phyloP scores from a whole-genome alignment of 2,329 filamentous ascomycete genomes.

The Nemania abortiva region DNA sequence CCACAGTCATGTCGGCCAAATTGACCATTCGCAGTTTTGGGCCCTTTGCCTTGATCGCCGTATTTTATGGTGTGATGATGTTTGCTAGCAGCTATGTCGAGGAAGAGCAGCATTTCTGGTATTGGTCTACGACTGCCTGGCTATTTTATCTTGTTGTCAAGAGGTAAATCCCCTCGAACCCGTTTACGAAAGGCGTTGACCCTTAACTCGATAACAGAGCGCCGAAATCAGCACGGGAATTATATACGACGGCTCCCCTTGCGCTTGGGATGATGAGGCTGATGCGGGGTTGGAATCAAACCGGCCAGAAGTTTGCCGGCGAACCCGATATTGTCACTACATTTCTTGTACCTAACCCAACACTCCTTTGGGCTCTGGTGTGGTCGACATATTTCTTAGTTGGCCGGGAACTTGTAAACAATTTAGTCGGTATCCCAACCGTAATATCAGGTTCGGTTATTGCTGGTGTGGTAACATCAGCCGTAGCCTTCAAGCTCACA shows the following conservation, averaged over 20 bases:
- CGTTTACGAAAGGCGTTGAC: neutral
- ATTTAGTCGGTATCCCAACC: constrained; percentile 58
- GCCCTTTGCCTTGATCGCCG: constrained; percentile 64
- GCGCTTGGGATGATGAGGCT: constrained; percentile 74
- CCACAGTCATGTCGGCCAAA: constrained; percentile 49
- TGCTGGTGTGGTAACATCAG: constrained; percentile 61
- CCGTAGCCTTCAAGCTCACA: constrained; percentile 87
- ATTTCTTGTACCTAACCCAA: constrained; percentile 73
- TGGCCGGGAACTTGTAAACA: constrained; percentile 59
- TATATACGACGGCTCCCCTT: constrained; percentile 52
- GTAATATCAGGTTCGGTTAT: constrained; percentile 57
- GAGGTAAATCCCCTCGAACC: constrained; percentile 47
- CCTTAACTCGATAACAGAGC: constrained; percentile 37
- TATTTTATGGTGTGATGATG: constrained; percentile 87
- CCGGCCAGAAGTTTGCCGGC: constrained; percentile 95
- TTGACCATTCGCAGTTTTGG: constrained; percentile 49
- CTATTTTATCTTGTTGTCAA: constrained; percentile 65
- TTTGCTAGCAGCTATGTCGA: constrained; percentile 98
- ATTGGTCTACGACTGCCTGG: constrained; percentile 86
- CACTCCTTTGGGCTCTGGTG: constrained; percentile 80
- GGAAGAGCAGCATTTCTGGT: constrained; percentile 99
- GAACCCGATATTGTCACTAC: constrained; percentile 84
- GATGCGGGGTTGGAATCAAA: constrained; percentile 90
- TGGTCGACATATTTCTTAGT: constrained; percentile 75
- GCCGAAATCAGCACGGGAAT: constrained; percentile 46